Base-by-base conservation (phyloP, 108 stramenopile genomes). In the Mediolabrus comicus region DNA sequence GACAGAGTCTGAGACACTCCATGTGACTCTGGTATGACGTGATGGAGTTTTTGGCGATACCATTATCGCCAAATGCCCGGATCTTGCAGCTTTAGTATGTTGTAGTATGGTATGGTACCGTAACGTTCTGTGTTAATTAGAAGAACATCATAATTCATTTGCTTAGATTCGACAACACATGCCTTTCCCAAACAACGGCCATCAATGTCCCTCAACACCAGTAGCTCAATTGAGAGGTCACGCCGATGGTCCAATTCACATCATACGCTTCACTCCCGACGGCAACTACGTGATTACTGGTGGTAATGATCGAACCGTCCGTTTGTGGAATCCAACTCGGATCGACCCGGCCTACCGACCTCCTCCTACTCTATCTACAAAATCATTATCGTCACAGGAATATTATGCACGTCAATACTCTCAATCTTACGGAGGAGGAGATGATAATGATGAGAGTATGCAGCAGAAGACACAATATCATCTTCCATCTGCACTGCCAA, bases 311-410 rank as follows among this genome's bases (percentile, higher is more conserved):
- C 75, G 90, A 25, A 83, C 87, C 12, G 90, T 92, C 2, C 82
- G 85, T 8, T 64, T 94, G 3, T 94, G 90, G 90, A 94, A 94
- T 77, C 93, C 90, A n/a, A 77, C 80, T 62, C 81, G 90, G 9
- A 67, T 84, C 3, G 92, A 94, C 55, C 89, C 88, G 3, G 87
- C 83, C 12, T 82, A 61, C 51, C 54, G 59, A 11, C 53, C 65
- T 13, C 39, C 59, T 31, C 24, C 16, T 12, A 16, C 3, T 36
- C 14, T 16, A 24, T 34, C 52, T 12, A 17, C 62, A 22, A 34
- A 29, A 28, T 32, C 70, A 31, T 49, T 75, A 7, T 75, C 68
- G 3, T 62, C 67, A 8, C 59, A 68, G 35, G 59, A 73, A 13
- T 71, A 71, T n/a, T 61, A 63, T 53, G 55, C 41, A 46, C 55